Conservation (phyloP, 2,329 filamentous ascomycete species). For the Endocalyx cinctus region DNA sequence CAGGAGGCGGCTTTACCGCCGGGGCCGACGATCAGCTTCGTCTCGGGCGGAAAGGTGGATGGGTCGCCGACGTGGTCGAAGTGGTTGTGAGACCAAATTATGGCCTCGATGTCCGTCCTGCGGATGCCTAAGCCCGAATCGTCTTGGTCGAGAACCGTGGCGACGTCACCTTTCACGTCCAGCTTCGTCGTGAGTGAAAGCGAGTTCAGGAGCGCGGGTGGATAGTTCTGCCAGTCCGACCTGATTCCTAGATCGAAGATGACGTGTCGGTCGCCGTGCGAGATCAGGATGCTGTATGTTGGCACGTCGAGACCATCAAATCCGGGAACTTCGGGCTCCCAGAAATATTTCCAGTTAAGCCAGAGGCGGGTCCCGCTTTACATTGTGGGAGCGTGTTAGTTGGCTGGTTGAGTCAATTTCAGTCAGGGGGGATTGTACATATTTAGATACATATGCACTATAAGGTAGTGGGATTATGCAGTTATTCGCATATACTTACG, state of each 20-base stretch:
- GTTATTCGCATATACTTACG: slow-evolving; percentile 3
- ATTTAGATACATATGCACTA: too few species aligned
- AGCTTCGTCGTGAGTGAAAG: not conserved
- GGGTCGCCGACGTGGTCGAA: slow-evolving; percentile 46
- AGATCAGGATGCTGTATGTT: slow-evolving; percentile 11
- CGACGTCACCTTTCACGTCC: not conserved
- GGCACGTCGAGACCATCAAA: slow-evolving; percentile 6
- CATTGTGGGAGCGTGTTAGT: not conserved
- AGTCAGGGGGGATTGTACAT: too few species aligned
- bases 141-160: slow-evolving; percentile 1
- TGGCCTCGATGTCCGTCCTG: slow-evolving; percentile 10
- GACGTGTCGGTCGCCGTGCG: slow-evolving; percentile 12
- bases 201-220: slow-evolving; percentile 7
- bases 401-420: not conserved
- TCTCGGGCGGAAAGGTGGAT: slow-evolving; percentile 35
- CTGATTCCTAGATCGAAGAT: slow-evolving; percentile 22
- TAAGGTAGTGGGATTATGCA: not conserved
- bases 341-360: slow-evolving; percentile 4
- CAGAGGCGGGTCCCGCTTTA: not conserved
- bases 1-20: slow-evolving; percentile 21
- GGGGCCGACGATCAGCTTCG: slow-evolving; percentile 36
- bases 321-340: slow-evolving; percentile 1
- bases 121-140: slow-evolving; percentile 7
- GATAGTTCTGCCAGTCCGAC: slow-evolving; percentile 13
- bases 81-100: slow-evolving; percentile 42